A percentile compares a stretch with the other conserved stretches of the same genome.
phyloP scores from a whole-genome alignment of 1,139 yeast species.

The Hyphopichia burtonii region DNA sequence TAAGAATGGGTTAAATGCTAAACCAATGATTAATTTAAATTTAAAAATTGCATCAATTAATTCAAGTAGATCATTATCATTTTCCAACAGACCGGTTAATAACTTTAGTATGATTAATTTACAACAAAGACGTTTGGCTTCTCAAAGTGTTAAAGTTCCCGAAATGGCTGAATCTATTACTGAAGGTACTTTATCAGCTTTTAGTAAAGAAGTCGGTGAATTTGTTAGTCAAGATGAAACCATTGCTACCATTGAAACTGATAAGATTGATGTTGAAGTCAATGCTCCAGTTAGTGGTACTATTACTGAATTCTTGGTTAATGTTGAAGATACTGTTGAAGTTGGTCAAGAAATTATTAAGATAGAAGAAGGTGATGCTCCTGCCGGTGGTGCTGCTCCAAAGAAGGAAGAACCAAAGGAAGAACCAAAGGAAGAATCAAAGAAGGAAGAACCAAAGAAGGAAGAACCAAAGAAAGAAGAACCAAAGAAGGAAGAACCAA shows the following conservation, averaged over 20 bases:
- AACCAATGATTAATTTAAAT: constrained; percentile 1
- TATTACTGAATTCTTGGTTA: constrained; percentile 76
- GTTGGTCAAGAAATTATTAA: constrained; percentile 93
- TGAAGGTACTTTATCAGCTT: constrained; percentile 90
- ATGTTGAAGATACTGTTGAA: constrained; percentile 89
- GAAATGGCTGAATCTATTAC: constrained; percentile 99
- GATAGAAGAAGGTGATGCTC: constrained; percentile 88
- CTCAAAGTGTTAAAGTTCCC: constrained; percentile 79
- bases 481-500: constrained; percentile 16
- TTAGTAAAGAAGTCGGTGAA: constrained; percentile 82
- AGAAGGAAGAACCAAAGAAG: constrained; percentile 24
- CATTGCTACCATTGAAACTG: constrained; percentile 96
- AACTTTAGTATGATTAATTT: constrained; percentile 9
- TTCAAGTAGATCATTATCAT: constrained; percentile 14
- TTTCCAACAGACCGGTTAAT: constrained; percentile 1
- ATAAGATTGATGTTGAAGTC: constrained; percentile 95
- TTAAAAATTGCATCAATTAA: constrained; percentile 9
- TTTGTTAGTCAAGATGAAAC: constrained; percentile 85
- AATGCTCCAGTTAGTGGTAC: constrained; percentile 94
- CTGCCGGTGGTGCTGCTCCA: constrained; percentile 59
- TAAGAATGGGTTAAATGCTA: constrained; percentile 3
- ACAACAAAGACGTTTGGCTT: constrained; percentile 36
- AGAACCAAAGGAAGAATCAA: constrained; percentile 26
- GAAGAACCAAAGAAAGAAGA: constrained; percentile 22
- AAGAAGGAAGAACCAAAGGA: constrained; percentile 23